A percentile compares a stretch with the other conserved stretches of the same genome.
Conservation (phyloP, 2,329 filamentous ascomycete genomes). For the Eutypa lata region DNA sequence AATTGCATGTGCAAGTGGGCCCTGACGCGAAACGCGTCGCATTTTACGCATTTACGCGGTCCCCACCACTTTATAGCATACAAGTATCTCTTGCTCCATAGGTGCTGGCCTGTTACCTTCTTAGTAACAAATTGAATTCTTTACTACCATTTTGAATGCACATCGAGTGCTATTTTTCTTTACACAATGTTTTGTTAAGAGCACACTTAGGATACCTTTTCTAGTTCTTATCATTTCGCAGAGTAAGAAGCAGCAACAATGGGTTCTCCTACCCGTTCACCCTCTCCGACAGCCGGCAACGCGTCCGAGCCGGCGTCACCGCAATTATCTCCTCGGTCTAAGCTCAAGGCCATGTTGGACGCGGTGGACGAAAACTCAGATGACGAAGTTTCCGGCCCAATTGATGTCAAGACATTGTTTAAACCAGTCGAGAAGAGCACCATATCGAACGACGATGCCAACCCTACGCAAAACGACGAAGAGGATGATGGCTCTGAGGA, state of each 20-base stretch:
- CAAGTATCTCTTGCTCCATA: background rate
- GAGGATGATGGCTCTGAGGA: slow-evolving; percentile 38
- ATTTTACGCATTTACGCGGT: background rate
- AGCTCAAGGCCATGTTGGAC: slow-evolving; percentile 52
- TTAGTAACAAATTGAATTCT: background rate
- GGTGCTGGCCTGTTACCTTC: background rate
- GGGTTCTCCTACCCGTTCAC: slow-evolving; percentile 46
- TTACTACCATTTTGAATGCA: slow-evolving; percentile 3
- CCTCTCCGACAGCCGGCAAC: slow-evolving; percentile 39
- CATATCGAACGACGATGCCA: slow-evolving; percentile 8
- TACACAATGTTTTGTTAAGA: slow-evolving; percentile 17
- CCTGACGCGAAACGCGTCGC: background rate
- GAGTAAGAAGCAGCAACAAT: slow-evolving; percentile 33
- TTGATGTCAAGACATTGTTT: slow-evolving; percentile 22
- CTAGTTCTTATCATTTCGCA: slow-evolving; percentile 7
- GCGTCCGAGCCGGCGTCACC: slow-evolving; percentile 42
- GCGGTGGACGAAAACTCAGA: slow-evolving; percentile 47
- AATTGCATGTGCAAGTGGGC: background rate
- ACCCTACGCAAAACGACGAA: slow-evolving; percentile 19
- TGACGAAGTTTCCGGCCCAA: slow-evolving; percentile 29
- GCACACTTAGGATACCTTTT: background rate
- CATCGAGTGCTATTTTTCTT: slow-evolving; percentile 1
- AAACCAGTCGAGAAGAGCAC: slow-evolving; percentile 17
- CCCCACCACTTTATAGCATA: background rate
- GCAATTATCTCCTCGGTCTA: slow-evolving; percentile 49